Conservation (phyloP, 2,329 filamentous ascomycete genomes). For the Penicillium freii region DNA sequence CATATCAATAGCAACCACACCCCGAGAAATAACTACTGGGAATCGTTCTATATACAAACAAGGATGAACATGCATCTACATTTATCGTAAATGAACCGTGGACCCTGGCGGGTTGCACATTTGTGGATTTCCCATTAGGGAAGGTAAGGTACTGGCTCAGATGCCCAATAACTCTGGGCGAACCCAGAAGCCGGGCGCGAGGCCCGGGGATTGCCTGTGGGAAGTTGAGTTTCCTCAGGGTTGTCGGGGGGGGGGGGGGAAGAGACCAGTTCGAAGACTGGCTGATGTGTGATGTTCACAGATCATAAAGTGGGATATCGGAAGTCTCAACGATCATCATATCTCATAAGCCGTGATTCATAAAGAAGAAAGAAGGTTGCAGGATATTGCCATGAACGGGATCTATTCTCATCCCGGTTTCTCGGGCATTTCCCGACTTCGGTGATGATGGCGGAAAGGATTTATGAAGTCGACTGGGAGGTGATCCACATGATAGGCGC, state of each 20-base stretch:
- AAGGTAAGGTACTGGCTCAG: neutral
- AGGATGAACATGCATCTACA: neutral
- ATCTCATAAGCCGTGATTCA: constrained; percentile 22
- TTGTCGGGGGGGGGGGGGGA: neutral
- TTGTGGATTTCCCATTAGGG: neutral
- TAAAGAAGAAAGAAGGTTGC: constrained; percentile 1
- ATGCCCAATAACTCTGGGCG: neutral
- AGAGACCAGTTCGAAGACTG: neutral
- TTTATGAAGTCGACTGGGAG: constrained; percentile 27
- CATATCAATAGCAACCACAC: neutral
- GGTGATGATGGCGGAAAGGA: constrained; percentile 10
- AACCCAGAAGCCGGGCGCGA: constrained; percentile 7
- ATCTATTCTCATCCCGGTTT: constrained; percentile 16
- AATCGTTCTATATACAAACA: constrained; percentile 5
- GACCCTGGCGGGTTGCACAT: neutral
- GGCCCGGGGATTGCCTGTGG: neutral
- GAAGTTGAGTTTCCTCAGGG: neutral
- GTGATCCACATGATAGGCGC: constrained; percentile 22
- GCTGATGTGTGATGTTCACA: neutral
- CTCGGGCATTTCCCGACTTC: constrained; percentile 5
- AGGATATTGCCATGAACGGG: neutral
- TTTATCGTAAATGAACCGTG: neutral
- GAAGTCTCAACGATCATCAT: constrained; percentile 8
- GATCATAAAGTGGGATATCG: constrained; percentile 7
- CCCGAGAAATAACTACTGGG: neutral